Percentiles rank a stretch among this genome's conserved stretches.
phyloP scores from a whole-genome alignment of 2,329 filamentous ascomycete genomes.

The Penicillium sp. region DNA sequence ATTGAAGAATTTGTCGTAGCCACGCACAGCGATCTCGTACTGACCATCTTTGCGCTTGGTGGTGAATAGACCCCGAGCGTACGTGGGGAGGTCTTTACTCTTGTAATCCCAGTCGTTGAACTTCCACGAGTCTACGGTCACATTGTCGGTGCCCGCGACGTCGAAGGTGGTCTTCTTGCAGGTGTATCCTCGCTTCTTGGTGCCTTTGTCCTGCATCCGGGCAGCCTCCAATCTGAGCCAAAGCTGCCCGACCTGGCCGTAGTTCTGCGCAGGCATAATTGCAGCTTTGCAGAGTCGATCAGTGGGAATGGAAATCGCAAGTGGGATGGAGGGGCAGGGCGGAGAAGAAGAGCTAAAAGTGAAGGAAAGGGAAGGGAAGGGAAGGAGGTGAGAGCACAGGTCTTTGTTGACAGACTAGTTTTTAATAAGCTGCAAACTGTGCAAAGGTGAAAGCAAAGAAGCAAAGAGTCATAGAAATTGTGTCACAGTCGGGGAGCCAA shows the following conservation, averaged over 20 bases:
- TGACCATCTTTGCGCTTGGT: constrained; percentile 59
- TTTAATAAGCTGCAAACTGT: neutral
- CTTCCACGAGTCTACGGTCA: constrained; percentile 82
- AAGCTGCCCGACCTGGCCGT: constrained; percentile 61
- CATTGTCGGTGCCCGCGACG: constrained; percentile 59
- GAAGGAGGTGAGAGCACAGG: neutral
- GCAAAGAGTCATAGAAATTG: constrained; percentile 11
- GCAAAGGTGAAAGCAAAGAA: constrained; percentile 5
- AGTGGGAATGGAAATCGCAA: neutral
- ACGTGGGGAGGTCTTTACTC: constrained; percentile 74
- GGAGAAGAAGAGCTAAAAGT: constrained; percentile 1
- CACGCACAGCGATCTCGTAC: constrained; percentile 75
- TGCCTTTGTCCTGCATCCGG: constrained; percentile 43
- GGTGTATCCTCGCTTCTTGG: constrained; percentile 56
- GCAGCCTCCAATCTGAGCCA: constrained; percentile 58
- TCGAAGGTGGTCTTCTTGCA: constrained; percentile 76
- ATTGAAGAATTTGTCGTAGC: constrained; percentile 99
- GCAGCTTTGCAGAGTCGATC: neutral
- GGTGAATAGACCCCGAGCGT: constrained; percentile 93
- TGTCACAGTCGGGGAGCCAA: constrained; percentile 22
- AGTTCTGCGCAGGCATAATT: constrained; percentile 54
- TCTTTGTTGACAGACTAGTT: neutral
- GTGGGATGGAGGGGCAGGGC: constrained; percentile 8
- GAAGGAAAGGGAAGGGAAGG: neutral
- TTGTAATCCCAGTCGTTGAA: constrained; percentile 98